Evolutionary conservation across 2,329 filamentous ascomycete species (phyloP), one percentile per base, ranked within the genome.

Genomic region (Coniella vitis): DNA sequence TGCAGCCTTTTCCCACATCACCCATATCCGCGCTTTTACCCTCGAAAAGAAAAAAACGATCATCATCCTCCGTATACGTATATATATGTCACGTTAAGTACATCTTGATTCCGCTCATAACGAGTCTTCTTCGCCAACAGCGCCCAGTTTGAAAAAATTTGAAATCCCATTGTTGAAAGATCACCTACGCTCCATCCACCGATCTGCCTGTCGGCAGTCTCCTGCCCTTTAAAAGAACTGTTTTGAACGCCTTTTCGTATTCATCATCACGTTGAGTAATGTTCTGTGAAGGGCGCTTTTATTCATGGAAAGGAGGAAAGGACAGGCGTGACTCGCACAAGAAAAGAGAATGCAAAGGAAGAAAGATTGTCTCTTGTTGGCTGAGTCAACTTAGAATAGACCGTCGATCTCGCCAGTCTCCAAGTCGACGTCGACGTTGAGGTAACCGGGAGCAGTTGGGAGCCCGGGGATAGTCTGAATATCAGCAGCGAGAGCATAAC

Each of bases 381-480:
- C n/a, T n/a, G n/a, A n/a, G 10, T 29, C 25, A 29, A 5, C 25
- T 37, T 89, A 98, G 69, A 97, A 98, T 49, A 98, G 78, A 4
- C 93, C 87, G 51, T 88, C 82, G 56, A 91, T 88, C 70, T 91
- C 86, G 47, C 87, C 87, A n/a, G 85, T 90, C 72, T 90, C 85
- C 5, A 75, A 69, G 60, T 91, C 84, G 34, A 86, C 84, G 58
- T 96, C 91, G 39, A 96, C 90, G 61, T 96, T 96, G 54, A 97
- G 74, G 64, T 97, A 97, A 10, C 93, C 93, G 8, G 91, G 93
- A 17, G 91, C 91, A 8, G 93, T 97, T 9, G 91, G 91, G 56
- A 98, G 74, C 54, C 93, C 93, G 13, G 93, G 93, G 56, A 98
- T 98, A 1, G 93, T 98, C 74, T 97, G 93, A 57, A 98, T 97